Base-by-base conservation (phyloP, 1,284 basidiomycete genomes). In the Heliocybe sulcata region DNA sequence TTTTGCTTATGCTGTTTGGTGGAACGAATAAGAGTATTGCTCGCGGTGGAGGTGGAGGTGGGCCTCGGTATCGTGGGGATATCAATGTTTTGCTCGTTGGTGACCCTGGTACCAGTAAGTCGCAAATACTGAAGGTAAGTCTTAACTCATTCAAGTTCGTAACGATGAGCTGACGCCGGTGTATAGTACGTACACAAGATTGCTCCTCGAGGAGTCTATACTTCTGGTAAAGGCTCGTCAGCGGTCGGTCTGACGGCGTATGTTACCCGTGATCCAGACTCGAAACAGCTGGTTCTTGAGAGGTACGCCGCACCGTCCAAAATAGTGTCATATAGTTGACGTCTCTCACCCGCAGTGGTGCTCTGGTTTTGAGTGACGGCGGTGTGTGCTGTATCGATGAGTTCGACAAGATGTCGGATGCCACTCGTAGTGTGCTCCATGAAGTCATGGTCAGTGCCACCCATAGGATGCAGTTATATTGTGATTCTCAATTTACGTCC, bases 341-440 rank as follows among this genome's bases (percentile, higher is more conserved):
- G 16, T 16, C n/a, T 16, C 38, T 48, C 20, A 52, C 25, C 54
- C 31, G 12, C 60, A 94, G 94, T 75, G 96, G 96, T 63, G 96
- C 97, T 0, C 83, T 99, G 2, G 97, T 99, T 1, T 75, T 99
- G 54, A 95, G 92, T 63, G 97, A 99, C 63, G 96, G 96, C 1
- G 96, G 96, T 69, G 94, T 98, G 3, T 99, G 97, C 72, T 99
- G 97, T 69, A 99, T 99, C 63, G 96, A 99, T 67, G 96, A 98
- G 72, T 99, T 99, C 65, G 97, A 99, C 75, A 99, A 99, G 72
- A 99, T 99, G 96, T 91, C 90, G 1, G 96, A 99, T 65, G 85
- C 94, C 0, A 98, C 96, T 9, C 83, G 97, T 51, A 95, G 92
- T 69, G 97, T 98, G 1, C 74, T 99, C 52, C 96, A 99, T 69